Conservation (phyloP, 2,329 filamentous ascomycete species). For the Neonectria punicea region DNA sequence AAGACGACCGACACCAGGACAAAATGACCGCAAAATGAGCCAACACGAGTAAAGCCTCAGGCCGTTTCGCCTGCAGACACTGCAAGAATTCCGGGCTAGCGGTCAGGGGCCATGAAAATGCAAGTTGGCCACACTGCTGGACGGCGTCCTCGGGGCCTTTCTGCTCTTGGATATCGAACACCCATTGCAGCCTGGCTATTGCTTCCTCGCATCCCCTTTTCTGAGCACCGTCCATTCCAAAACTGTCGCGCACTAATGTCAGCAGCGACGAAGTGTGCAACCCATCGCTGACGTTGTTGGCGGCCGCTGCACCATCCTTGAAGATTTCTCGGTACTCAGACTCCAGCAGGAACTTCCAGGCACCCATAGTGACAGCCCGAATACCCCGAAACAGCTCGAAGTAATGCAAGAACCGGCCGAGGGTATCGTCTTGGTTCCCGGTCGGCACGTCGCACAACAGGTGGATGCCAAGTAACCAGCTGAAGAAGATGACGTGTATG, state of each 20-base stretch:
- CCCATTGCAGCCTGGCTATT: constrained; percentile 3
- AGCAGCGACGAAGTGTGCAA: neutral
- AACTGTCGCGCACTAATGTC: neutral
- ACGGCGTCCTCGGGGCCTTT: neutral
- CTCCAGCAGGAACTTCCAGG: constrained; percentile 10
- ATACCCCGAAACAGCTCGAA: constrained; percentile 11
- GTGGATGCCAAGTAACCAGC: constrained; percentile 6
- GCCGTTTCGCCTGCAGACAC: constrained; percentile 1
- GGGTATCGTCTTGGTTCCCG: neutral
- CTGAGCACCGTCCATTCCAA: constrained; percentile 4
- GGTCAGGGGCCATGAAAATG: constrained; percentile 7
- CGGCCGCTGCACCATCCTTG: neutral
- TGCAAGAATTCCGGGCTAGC: neutral
- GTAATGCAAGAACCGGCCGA: constrained; percentile 2
- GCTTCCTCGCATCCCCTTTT: constrained; percentile 2
- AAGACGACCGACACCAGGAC: neutral
- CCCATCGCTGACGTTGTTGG: neutral
- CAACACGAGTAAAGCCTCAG: constrained; percentile 5
- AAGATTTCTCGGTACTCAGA: constrained; percentile 3
- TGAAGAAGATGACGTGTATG: constrained; percentile 2
- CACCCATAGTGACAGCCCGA: neutral
- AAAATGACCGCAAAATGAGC: constrained; percentile 8
- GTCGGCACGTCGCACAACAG: constrained; percentile 3
- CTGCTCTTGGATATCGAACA: neutral
- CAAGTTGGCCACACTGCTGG: neutral